Percentiles rank a stretch among this genome's conserved stretches.
Conservation (phyloP, 352 stramenopile species). For the Aphanomyces astaci region DNA sequence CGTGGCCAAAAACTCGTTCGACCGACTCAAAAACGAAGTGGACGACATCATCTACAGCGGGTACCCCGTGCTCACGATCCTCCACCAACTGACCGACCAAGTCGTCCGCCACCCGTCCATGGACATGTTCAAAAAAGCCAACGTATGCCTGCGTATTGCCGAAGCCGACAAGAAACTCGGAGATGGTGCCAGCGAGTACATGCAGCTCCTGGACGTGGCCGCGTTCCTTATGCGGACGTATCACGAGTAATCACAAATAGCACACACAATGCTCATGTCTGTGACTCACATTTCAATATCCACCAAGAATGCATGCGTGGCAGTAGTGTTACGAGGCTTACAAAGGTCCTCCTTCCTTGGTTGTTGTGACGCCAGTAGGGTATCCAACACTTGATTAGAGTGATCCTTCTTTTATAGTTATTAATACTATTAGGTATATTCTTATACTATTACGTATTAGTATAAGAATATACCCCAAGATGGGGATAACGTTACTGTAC, state of each 20-base stretch:
- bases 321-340: too few species aligned
- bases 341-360: too few species aligned
- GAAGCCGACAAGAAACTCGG: constrained; percentile 95
- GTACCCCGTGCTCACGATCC: constrained; percentile 88
- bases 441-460: too few species aligned
- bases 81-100: constrained; percentile 84
- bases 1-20: constrained; percentile 76
- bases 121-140: constrained; percentile 88
- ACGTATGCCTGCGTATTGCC: constrained; percentile 90
- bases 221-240: constrained; percentile 78
- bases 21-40: constrained; percentile 86
- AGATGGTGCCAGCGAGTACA: constrained; percentile 92
- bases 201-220: constrained; percentile 94
- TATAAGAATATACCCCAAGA: too few species aligned
- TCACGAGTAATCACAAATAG: constrained; percentile 29
- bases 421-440: too few species aligned
- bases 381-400: too few species aligned
- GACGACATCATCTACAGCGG: constrained; percentile 88
- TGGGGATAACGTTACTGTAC: too few species aligned
- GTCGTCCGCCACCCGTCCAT: constrained; percentile 69
- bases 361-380: too few species aligned
- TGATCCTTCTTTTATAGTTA: too few species aligned
- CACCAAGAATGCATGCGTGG: background rate
- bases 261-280: background rate
- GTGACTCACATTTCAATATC: too few species aligned